A percentile compares a stretch with the other conserved stretches of the same genome.
Evolutionary conservation across 345 rosid species (phyloP).

Genomic region (Populus deltoides): DNA sequence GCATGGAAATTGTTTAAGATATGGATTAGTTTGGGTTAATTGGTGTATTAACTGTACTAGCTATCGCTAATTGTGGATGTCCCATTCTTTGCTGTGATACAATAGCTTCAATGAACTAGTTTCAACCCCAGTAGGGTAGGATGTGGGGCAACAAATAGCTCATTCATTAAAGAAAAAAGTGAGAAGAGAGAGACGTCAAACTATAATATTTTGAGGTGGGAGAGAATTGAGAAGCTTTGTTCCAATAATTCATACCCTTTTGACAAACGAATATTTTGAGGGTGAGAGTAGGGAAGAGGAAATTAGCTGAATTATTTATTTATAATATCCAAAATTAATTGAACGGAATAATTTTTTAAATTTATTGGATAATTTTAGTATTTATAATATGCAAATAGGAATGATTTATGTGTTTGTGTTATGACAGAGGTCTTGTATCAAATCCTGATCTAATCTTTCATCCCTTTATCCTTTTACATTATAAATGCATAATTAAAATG

Average conservation of each 20-base stretch:
- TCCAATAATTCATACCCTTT: conserved; percentile 7
- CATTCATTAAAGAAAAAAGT: conserved; percentile 9
- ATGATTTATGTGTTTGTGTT: too few relatives aligned
- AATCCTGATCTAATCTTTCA: too few relatives aligned
- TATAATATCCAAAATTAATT: too few relatives aligned
- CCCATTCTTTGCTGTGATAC: neutral
- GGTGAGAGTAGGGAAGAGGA: conserved; percentile 5
- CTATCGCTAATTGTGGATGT: neutral
- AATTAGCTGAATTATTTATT: too few relatives aligned
- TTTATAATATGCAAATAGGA: too few relatives aligned
- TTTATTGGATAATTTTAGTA: too few relatives aligned
- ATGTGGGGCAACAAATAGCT: neutral
- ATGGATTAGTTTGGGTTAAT: neutral
- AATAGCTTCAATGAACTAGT: conserved; percentile 4
- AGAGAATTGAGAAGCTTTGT: neutral
- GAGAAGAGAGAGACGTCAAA: neutral
- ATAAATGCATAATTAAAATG: too few relatives aligned
- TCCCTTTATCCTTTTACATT: too few relatives aligned
- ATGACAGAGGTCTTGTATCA: too few relatives aligned
- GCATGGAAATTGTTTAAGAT: neutral
- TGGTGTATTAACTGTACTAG: neutral
- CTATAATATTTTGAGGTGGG: neutral
- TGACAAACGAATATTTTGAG: conserved; percentile 16
- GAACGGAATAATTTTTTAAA: too few relatives aligned
- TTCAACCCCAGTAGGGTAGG: conserved; percentile 2